Evolutionary conservation across 257 asterid species (phyloP).

Genomic region (Agastache rugosa): DNA sequence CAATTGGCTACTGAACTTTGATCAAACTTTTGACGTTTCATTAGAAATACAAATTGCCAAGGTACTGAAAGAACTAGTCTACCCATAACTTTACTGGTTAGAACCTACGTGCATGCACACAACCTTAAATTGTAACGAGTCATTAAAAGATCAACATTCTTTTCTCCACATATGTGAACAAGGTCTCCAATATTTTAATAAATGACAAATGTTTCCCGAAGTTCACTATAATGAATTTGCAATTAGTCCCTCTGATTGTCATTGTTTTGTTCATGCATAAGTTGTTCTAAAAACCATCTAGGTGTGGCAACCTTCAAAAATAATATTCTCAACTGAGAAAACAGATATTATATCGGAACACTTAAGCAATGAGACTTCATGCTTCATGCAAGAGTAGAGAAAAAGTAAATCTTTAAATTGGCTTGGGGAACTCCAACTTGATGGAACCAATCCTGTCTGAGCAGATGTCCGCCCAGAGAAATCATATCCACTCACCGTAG

Average conservation of each 20-base stretch:
- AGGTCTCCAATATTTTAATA: background rate
- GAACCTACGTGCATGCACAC: background rate
- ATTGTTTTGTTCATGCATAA: background rate
- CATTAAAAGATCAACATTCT: slow-evolving; percentile 23
- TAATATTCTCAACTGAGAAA: background rate
- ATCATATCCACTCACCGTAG: background rate
- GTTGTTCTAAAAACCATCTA: slow-evolving; percentile 4
- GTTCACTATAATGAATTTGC: background rate
- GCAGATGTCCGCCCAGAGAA: slow-evolving; percentile 2
- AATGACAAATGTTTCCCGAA: background rate
- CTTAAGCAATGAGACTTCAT: background rate
- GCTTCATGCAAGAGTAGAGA: background rate
- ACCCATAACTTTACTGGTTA: slow-evolving; percentile 18
- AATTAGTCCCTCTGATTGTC: background rate
- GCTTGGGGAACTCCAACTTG: background rate
- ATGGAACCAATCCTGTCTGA: background rate
- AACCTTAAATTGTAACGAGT: slow-evolving; percentile 3
- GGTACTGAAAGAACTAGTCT: background rate
- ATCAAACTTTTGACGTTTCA: slow-evolving; percentile 27
- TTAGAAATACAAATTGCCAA: background rate
- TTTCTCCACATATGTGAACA: background rate
- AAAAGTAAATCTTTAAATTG: background rate
- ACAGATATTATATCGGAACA: background rate
- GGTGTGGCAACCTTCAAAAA: background rate
- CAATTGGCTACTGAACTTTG: slow-evolving; percentile 15